Base-by-base conservation (phyloP, 768 basidiomycete species). In the Strobilomyces echinocephalus region DNA sequence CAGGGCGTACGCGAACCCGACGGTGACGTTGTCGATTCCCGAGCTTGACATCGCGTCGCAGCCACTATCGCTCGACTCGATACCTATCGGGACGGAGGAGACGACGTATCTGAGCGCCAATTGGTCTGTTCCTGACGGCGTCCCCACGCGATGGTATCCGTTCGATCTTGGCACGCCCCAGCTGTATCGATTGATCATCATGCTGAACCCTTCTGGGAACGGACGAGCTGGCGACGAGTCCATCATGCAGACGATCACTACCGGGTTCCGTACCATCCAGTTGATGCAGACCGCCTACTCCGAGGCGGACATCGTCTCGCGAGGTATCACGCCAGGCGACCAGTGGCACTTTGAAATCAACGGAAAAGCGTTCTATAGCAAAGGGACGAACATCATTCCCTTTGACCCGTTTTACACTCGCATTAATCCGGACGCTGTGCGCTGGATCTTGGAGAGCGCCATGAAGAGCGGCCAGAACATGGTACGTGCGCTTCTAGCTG, bases 311-410 rank as follows among this genome's bases (percentile, higher is more conserved):
- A 59, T 81, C 18, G 63, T 61, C 3, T 58, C 64, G 31, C 72
- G 77, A 5, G 79, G 80, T 1, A 81, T 82, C 51, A 81, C 76
- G 1, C 80, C 81, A 1, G 81, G 81, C 8, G 80, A 84, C 56
- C 74, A 82, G 57, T 82, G 79, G 76, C 79, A 82, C 62, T 83
- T 83, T 60, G 73, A 77, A 55, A 72, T 83, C 52, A 82, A 83
- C 48, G 81, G 82, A 10, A 75, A 76, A 60, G 73, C 74, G 14
- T 81, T 83, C 58, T 82, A 79, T 54, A 76, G 73, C 46, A 70
- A 75, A 9, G 81, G 82, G 9, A 80, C 79, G 24, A 83, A 82
- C 50, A 74, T 81, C 57, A 80, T 83, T 52, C 82, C 82, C 1
- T 82, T 81, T 57, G 82, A 84, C 64, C 77, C 78, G 8, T 83